phyloP scores from a whole-genome alignment of 2,329 filamentous ascomycete species.

The Fusarium succisae region DNA sequence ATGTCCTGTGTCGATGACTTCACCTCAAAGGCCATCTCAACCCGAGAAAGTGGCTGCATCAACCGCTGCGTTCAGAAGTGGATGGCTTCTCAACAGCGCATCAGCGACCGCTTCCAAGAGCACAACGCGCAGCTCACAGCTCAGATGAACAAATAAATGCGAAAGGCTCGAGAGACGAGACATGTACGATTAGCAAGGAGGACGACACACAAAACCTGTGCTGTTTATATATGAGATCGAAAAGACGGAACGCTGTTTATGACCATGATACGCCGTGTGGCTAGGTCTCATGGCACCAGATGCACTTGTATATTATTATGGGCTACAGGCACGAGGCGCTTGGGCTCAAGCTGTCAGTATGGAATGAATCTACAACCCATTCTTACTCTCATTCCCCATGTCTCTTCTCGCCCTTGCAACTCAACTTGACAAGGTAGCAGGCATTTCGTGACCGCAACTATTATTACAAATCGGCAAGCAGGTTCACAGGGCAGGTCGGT shows the following conservation, averaged over 20 bases:
- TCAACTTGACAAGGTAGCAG: not conserved
- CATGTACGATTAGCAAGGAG: conserved; percentile 37
- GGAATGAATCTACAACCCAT: conserved; percentile 19
- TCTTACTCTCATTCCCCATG: conserved; percentile 11
- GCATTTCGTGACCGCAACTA: not conserved
- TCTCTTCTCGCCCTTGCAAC: not conserved
- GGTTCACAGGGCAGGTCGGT: not conserved
- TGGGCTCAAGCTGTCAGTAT: conserved; percentile 1
- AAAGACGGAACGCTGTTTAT: conserved; percentile 10
- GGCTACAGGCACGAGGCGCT: conserved; percentile 21
- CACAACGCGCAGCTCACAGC: conserved; percentile 70
- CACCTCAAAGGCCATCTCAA: conserved; percentile 92
- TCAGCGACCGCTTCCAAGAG: conserved; percentile 89
- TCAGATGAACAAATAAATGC: conserved; percentile 55
- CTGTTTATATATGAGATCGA: conserved; percentile 10
- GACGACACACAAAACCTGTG: conserved; percentile 3
- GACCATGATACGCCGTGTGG: conserved; percentile 18
- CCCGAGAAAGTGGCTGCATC: conserved; percentile 90
- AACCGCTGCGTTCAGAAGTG: conserved; percentile 96
- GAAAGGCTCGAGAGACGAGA: not conserved
- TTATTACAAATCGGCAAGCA: not conserved
- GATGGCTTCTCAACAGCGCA: conserved; percentile 88
- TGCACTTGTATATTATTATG: conserved; percentile 41
- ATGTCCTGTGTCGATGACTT: conserved; percentile 98
- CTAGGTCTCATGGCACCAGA: conserved; percentile 29